Evolutionary conservation across 768 basidiomycete species (phyloP).

Genomic region (Stropharia rugosoannulata): DNA sequence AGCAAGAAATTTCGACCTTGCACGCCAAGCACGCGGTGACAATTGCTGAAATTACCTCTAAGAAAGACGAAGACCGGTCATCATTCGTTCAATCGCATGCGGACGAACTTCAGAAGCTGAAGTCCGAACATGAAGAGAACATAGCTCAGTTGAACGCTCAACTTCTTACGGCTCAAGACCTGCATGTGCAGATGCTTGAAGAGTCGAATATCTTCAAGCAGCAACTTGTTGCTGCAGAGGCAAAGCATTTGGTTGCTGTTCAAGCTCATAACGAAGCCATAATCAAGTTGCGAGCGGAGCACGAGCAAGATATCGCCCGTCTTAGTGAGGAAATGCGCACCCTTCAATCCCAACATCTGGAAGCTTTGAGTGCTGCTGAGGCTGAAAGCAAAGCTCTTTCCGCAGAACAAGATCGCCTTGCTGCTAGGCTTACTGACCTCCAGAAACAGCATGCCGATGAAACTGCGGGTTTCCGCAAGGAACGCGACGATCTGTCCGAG

Average conservation of each 20-base stretch:
- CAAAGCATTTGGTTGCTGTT: conserved; percentile 1
- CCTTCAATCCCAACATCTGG: conserved; percentile 20
- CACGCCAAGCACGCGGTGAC: conserved; percentile 45
- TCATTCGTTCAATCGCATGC: conserved; percentile 38
- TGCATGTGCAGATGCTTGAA: conserved; percentile 35
- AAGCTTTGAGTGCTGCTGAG: conserved; percentile 14
- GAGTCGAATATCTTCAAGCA: conserved; percentile 23
- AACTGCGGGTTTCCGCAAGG: conserved; percentile 42
- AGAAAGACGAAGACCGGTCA: conserved; percentile 26
- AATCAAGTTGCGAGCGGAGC: conserved; percentile 35
- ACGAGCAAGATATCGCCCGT: conserved; percentile 44
- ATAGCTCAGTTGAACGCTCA: conserved; percentile 39
- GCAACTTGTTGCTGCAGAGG: conserved; percentile 6
- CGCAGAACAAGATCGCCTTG: conserved; percentile 48
- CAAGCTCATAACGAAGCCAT: conserved; percentile 12
- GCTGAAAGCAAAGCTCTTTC: conserved; percentile 31
- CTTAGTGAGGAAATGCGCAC: conserved; percentile 27
- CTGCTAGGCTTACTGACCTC: conserved; percentile 46
- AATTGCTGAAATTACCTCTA: conserved; percentile 28
- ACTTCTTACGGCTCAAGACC: conserved; percentile 36
- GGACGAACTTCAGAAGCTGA: conserved; percentile 36
- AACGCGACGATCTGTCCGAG: conserved; percentile 47
- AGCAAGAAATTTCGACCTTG: conserved; percentile 50
- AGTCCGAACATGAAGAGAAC: conserved; percentile 47
- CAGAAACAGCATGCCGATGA: conserved; percentile 48